These are phyloP conservation scores for Mucor velutinosus DNA, from an alignment of 371 early-diverging fungal genomes.

Conservation along the genomic window DNA sequence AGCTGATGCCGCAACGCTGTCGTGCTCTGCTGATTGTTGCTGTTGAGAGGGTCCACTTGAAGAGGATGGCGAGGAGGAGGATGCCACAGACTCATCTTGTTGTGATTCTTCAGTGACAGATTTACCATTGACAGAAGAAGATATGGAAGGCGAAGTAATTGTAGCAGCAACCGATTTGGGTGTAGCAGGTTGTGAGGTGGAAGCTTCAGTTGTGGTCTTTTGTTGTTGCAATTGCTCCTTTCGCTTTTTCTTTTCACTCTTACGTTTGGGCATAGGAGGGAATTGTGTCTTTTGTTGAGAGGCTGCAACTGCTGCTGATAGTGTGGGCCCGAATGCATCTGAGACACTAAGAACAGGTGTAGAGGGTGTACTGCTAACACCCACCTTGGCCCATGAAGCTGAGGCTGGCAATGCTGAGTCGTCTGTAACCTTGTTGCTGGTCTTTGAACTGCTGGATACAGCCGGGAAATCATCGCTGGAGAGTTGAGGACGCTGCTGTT, in stretches of 20 bases:
- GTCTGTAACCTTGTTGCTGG: conserved; percentile 21
- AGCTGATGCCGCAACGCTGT: background rate
- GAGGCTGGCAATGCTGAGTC: conserved; percentile 63
- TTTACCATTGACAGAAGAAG: background rate
- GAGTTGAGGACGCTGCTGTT: conserved; percentile 13
- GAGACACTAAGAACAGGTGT: conserved; percentile 32
- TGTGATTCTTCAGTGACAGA: background rate
- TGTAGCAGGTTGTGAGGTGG: background rate
- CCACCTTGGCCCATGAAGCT: conserved; percentile 63
- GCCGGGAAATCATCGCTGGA: conserved; percentile 15
- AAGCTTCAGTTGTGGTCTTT: background rate
- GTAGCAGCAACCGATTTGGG: conserved; percentile 3
- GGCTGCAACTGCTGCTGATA: conserved; percentile 43
- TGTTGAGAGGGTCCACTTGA: background rate
- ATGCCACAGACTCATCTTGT: conserved; percentile 64
- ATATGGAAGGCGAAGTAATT: background rate
- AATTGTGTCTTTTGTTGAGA: conserved; percentile 30
- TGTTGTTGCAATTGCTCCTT: conserved; percentile 20
- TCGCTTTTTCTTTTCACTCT: conserved; percentile 24
- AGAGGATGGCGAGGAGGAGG: conserved; percentile 63
- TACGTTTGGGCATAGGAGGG: conserved; percentile 18
- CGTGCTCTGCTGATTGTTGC: background rate
- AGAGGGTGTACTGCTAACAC: conserved; percentile 22
- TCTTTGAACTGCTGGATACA: conserved; percentile 9
- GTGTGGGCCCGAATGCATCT: conserved; percentile 42